Evolutionary conservation across 148 eudicot genomes (phyloP), one percentile per base, ranked within the genome.

Genomic region (Polygonum maritimum): DNA sequence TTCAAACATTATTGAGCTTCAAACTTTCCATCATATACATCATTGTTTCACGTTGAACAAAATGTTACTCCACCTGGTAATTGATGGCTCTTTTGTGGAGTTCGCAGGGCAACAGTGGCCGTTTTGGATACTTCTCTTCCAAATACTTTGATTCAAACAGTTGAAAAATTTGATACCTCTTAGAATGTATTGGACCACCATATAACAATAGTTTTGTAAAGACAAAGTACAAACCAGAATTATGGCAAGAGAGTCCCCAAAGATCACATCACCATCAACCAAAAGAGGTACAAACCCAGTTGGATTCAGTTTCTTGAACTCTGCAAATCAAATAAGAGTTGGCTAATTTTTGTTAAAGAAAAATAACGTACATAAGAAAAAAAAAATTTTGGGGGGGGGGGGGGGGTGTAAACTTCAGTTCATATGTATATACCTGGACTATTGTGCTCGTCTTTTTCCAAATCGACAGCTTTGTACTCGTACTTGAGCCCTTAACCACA

Each of bases 41-140:
- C 47, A 44, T 44, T 44, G 7, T 39, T 39, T 4, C 6, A 3
- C 41, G 41, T 39, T 4, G 41, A 39, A 39, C 31, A 26, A 33
- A 58, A 70, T 33, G 70, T 7, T 63, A 39, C 69, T 21, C 40
- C 44, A 94, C 98, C 93, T 92, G 98, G 83, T 85, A 90, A 75
- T 92, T 92, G 57, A 94, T 76, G 47, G 92, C 92, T 79, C 85
- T 90, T 78, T 81, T 82, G 86, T 89, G 89, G 76, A 85, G 82
- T 85, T 94, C 92, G 73, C 76, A 75, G 71, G 98, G 97, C 83
- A 94, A 76, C 84, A 92, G 79, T 31, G 91, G 87, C 74, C 79
- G 82, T 83, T 92, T 89, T 77, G 96, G 93, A 82, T 87, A 94
- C 85, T 87, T 94, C 80, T 92, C 98, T 78, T 92, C 98, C 76